phyloP scores from a whole-genome alignment of 306 rosid genomes.

The Quercus glauca region DNA sequence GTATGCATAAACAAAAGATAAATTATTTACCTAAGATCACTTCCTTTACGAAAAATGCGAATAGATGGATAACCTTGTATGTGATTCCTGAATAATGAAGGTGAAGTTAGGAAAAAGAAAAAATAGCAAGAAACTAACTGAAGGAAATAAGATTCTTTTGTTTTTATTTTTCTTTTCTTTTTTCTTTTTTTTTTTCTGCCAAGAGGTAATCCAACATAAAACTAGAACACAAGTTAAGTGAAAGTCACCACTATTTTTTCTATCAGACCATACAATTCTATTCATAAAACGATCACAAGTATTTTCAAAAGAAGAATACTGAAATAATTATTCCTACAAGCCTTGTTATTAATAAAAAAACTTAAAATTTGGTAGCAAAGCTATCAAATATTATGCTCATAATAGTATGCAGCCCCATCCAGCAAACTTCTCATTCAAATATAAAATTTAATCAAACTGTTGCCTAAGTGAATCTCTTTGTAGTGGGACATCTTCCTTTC shows the following conservation, averaged over 20 bases:
- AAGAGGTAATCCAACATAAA: neutral
- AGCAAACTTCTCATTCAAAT: neutral
- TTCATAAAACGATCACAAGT: neutral
- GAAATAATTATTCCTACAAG: neutral
- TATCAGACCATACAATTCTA: neutral
- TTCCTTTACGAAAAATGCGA: constrained; percentile 96
- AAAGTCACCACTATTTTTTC: neutral
- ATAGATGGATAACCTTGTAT: constrained; percentile 98
- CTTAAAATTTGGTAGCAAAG: neutral
- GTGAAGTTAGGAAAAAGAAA: constrained; percentile 18
- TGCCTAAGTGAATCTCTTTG: neutral
- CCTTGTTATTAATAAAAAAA: neutral
- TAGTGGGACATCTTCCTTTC: neutral
- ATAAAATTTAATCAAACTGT: neutral
- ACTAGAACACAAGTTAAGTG: neutral
- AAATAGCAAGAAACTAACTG: constrained; percentile 18
- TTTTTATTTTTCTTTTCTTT: no score
- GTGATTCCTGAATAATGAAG: constrained; percentile 70
- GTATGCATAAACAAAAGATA: neutral
- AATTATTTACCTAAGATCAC: constrained; percentile 71
- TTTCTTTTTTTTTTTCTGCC: no score
- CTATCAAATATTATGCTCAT: neutral
- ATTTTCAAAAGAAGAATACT: neutral
- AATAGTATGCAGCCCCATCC: neutral
- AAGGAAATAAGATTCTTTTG: no score